Conservation (phyloP, 495 filamentous ascomycete genomes). For the Aspergillus cavernicola region DNA sequence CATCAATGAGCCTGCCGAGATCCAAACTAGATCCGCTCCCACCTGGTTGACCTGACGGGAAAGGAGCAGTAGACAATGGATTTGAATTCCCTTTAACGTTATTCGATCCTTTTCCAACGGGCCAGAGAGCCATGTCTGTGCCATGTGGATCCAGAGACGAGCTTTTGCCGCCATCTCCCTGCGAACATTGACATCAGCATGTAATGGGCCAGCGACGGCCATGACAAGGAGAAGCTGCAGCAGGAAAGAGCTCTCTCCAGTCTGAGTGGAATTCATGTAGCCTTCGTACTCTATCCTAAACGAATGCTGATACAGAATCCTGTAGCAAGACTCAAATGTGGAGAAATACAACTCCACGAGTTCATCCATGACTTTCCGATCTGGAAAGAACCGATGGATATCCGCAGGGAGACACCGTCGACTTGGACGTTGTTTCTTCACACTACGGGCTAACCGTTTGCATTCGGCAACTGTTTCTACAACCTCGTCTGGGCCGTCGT, state of each 20-base stretch:
- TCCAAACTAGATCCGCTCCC: slow-evolving; percentile 50
- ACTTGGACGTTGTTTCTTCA: slow-evolving; percentile 23
- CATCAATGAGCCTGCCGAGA: slow-evolving; percentile 46
- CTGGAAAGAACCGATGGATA: slow-evolving; percentile 19
- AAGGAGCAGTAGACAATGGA: slow-evolving; percentile 49
- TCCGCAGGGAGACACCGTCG: slow-evolving; percentile 20
- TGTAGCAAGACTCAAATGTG: slow-evolving; percentile 45
- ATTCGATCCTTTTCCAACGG: slow-evolving; percentile 49
- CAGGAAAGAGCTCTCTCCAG: slow-evolving; percentile 20
- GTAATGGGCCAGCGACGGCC: slow-evolving; percentile 36
- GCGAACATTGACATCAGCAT: slow-evolving; percentile 20
- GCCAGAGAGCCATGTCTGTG: slow-evolving; percentile 49
- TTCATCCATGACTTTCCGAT: slow-evolving; percentile 34
- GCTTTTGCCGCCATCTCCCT: slow-evolving; percentile 26
- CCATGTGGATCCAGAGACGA: slow-evolving; percentile 42
- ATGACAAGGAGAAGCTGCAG: slow-evolving; percentile 47
- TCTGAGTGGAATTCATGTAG: slow-evolving; percentile 36
- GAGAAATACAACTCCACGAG: slow-evolving; percentile 43
- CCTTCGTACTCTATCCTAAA: slow-evolving; percentile 44
- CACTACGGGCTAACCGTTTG: slow-evolving; percentile 23
- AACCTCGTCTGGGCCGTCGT: slow-evolving; percentile 8
- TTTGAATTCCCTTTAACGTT: slow-evolving; percentile 39
- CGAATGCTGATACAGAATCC: slow-evolving; percentile 43
- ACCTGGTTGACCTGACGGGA: slow-evolving; percentile 45
- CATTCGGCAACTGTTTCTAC: slow-evolving; percentile 16